Evolutionary conservation across 495 filamentous ascomycete genomes (phyloP).

Genomic region (Talaromyces nanjingensis): DNA sequence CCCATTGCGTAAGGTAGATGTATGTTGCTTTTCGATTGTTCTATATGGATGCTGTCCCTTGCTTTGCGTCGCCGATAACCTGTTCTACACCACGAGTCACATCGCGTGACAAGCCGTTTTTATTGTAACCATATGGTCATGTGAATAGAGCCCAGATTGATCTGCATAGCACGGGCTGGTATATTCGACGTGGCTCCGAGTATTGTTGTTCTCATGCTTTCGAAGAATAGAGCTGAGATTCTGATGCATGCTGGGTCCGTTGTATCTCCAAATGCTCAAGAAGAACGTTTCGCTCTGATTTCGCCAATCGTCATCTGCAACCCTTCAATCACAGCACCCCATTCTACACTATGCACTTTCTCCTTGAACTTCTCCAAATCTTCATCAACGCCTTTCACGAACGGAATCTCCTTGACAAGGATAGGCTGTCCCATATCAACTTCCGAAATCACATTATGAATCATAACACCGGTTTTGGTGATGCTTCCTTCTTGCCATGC

Average conservation of each 20-base stretch:
- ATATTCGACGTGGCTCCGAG: background rate
- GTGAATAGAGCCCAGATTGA: background rate
- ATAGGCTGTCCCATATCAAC: conserved; percentile 79
- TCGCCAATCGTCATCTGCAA: conserved; percentile 50
- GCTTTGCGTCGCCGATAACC: background rate
- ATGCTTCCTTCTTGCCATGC: conserved; percentile 68
- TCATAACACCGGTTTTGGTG: conserved; percentile 84
- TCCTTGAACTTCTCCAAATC: conserved; percentile 57
- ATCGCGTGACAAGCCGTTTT: background rate
- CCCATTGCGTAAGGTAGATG: background rate
- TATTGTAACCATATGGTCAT: background rate
- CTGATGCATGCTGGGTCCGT: background rate
- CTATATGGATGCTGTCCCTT: background rate
- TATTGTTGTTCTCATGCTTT: background rate
- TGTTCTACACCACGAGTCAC: background rate
- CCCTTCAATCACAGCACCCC: conserved; percentile 62
- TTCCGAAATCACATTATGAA: conserved; percentile 79
- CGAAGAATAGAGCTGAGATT: background rate
- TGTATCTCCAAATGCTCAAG: background rate
- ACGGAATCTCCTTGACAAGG: conserved; percentile 62
- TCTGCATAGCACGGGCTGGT: background rate
- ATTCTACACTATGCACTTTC: conserved; percentile 66
- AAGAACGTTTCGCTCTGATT: conserved; percentile 19
- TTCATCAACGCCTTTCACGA: conserved; percentile 55
- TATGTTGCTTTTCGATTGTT: background rate